Evolutionary conservation across 1,284 basidiomycete genomes (phyloP), one percentile per base, ranked within the genome.

Genomic region (Bondarzewia mesenterica): DNA sequence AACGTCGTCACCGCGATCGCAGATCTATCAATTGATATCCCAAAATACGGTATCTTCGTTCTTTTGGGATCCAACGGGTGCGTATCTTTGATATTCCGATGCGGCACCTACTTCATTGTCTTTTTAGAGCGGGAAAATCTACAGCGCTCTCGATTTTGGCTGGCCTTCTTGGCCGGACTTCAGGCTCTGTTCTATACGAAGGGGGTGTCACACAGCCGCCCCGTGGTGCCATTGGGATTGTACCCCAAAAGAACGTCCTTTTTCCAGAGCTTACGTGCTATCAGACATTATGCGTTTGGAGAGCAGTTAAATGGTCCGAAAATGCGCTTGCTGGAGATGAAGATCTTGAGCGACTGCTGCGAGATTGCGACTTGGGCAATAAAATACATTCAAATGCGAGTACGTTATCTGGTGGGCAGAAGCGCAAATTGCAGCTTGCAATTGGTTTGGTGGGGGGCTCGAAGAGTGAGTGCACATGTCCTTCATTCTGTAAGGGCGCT

Each of bases 231-330:
- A 64, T 90, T 15, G 87, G 88, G 6, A 80, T 90, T 48, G 88
- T 89, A 0, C 85, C 85, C 0, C 88, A 91, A 65, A 88, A 86
- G 67, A 89, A 90, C 55, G 86, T 91, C 2, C 70, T 91, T 1
- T 89, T 88, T 64, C 78, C 85, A 1, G 85, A 90, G 52, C 68
- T 91, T 21, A 77, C 81, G 1, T 88, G 85, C 58, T 69, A 78
- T 48, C 81, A 90, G 63, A 89, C 85, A 2, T 67, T 90, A 21
- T 69, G 72, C 2, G 72, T 90, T 14, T 91, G 88, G 87, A 71
- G 68, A 26, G 80, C 80, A 4, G 74, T 90, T 58, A 91, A 91
- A 61, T 76, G 76, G 57, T 74, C 77, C n/a, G 63, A 66, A n/a
- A 64, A 66, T 37, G 66, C 71, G 27, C 35, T 44, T 2, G 56